Evolutionary conservation across 2,329 filamentous ascomycete species (phyloP).

Genomic region (Claviceps fusiformis): DNA sequence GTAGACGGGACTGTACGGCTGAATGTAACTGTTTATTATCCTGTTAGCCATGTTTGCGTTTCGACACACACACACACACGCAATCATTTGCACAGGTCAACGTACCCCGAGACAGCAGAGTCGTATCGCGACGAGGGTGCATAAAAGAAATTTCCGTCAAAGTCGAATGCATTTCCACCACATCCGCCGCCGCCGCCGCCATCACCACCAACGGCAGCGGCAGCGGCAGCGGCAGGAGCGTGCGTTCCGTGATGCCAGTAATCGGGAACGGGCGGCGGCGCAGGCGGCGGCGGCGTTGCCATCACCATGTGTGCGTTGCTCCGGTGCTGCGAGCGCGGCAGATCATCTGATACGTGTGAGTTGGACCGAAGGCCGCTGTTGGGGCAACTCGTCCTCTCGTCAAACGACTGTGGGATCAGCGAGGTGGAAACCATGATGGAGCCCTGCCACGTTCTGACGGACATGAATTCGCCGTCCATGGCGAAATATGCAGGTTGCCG

Average conservation of each 20-base stretch:
- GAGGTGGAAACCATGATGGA: constrained; percentile 3
- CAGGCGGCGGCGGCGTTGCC: not conserved
- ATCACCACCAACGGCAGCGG: too few relatives aligned
- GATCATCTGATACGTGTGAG: not conserved
- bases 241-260: constrained; percentile 2
- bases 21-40: not conserved
- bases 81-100: not conserved
- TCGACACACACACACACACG: too few relatives aligned
- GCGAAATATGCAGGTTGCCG: not conserved
- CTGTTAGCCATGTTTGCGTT: not conserved
- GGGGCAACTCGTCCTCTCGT: not conserved
- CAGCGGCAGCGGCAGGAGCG: not conserved
- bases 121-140: not conserved
- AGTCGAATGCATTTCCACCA: not conserved
- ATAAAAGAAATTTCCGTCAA: not conserved
- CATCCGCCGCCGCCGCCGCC: too few relatives aligned
- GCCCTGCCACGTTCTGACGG: constrained; percentile 5
- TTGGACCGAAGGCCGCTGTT: not conserved
- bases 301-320: not conserved
- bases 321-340: not conserved
- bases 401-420: constrained; percentile 1
- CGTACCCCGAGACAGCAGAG: not conserved
- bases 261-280: constrained; percentile 1
- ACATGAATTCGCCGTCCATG: constrained; percentile 4
- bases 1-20: not conserved